Conservation (phyloP, 2,329 filamentous ascomycete species). For the Coniochaeta sp. region DNA sequence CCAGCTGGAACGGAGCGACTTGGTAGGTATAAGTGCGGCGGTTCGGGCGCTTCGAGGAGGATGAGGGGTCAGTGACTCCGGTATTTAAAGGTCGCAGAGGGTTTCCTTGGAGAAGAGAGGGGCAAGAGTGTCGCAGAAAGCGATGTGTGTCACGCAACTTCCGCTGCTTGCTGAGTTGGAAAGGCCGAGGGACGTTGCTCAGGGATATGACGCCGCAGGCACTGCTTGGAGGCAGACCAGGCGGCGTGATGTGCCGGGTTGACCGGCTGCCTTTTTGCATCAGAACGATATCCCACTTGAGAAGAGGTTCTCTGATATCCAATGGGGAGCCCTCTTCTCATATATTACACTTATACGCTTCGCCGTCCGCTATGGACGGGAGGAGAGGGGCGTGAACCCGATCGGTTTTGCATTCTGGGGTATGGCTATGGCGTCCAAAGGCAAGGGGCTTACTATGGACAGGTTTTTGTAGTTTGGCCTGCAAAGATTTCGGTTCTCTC, state of each 20-base stretch:
- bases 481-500: background rate
- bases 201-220: background rate
- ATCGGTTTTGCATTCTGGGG: background rate
- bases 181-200: background rate
- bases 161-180: background rate
- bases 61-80: background rate
- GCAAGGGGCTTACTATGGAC: background rate
- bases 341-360: background rate
- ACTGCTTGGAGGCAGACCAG: background rate
- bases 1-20: background rate
- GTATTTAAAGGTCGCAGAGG: background rate
- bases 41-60: background rate
- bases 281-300: background rate
- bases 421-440: slow-evolving; percentile 1
- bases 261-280: background rate
- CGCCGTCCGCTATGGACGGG: background rate
- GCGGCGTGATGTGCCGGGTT: background rate
- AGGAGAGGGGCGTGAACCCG: background rate
- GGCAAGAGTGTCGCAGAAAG: background rate
- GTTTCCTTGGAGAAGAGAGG: background rate
- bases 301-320: background rate
- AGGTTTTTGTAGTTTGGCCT: background rate
- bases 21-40: background rate
- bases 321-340: background rate
- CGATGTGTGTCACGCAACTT: background rate